phyloP scores from a whole-genome alignment of 2,329 filamentous ascomycete genomes.

The Ceratocystis harringtonii region DNA sequence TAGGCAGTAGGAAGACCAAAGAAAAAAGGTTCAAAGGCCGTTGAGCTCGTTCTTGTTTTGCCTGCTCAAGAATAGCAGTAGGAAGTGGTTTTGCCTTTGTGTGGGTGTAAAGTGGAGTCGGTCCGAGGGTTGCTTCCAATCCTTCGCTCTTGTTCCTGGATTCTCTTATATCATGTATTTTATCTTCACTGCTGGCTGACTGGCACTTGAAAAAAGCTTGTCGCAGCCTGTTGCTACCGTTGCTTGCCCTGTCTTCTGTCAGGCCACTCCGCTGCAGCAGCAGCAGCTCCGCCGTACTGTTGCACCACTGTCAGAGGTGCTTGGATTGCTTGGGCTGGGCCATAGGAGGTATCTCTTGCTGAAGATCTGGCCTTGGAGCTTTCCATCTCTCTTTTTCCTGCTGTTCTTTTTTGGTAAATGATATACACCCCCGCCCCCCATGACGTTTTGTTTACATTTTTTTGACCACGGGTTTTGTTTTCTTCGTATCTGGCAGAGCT shows the following conservation, averaged over 20 bases:
- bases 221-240: background rate
- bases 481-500: background rate
- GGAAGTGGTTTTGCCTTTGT: background rate
- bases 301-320: background rate
- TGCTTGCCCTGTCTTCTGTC: background rate
- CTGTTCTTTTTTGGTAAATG: background rate
- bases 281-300: background rate
- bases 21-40: background rate
- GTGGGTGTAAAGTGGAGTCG: constrained; percentile 5
- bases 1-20: background rate
- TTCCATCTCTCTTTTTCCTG: background rate
- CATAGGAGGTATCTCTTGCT: background rate
- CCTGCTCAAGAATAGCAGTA: no score
- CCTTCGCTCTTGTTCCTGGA: background rate
- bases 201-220: background rate
- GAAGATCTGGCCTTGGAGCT: background rate
- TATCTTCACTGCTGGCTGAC: background rate
- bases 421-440: background rate
- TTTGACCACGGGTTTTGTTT: background rate
- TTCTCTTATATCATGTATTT: background rate
- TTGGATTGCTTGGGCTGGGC: no score
- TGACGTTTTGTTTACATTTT: background rate
- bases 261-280: background rate
- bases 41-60: background rate
- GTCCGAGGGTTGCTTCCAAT: background rate